A percentile compares a stretch with the other conserved stretches of the same genome.
Conservation (phyloP, 1,284 basidiomycete species). For the Boletus semigastroideus region DNA sequence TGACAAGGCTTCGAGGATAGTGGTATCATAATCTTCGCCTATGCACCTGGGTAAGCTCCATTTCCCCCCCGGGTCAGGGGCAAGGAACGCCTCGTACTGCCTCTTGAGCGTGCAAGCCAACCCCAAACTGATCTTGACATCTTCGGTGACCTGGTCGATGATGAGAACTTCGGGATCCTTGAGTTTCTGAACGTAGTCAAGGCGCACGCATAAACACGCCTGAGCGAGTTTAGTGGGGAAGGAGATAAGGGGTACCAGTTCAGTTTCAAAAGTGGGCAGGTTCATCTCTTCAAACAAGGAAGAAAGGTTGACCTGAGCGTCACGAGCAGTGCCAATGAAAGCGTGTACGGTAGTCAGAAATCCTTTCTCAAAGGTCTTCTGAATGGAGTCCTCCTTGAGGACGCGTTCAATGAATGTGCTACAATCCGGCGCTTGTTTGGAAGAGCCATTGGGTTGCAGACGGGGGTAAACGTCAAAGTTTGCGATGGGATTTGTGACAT, state of each 20-base stretch:
- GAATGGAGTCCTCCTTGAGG: constrained; percentile 93
- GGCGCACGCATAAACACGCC: constrained; percentile 84
- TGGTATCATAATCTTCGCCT: constrained; percentile 85
- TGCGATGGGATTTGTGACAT: constrained; percentile 78
- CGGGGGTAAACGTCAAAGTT: constrained; percentile 46
- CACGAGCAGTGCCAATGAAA: constrained; percentile 84
- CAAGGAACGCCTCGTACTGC: constrained; percentile 88
- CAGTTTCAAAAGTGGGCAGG: constrained; percentile 90
- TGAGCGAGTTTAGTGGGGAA: constrained; percentile 96
- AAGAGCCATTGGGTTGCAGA: constrained; percentile 28
- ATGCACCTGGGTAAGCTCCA: constrained; percentile 92
- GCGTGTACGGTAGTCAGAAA: constrained; percentile 86
- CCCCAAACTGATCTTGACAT: constrained; percentile 89
- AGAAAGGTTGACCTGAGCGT: constrained; percentile 83
- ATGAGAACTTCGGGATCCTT: constrained; percentile 88
- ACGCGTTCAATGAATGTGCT: constrained; percentile 92
- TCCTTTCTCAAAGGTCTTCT: constrained; percentile 92
- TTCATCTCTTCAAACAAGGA: constrained; percentile 78
- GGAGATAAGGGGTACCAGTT: constrained; percentile 90
- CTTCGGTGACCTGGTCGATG: constrained; percentile 95
- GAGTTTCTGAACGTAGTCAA: constrained; percentile 90
- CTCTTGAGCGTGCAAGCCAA: constrained; percentile 93
- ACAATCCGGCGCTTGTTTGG: constrained; percentile 49
- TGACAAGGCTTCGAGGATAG: constrained; percentile 84
- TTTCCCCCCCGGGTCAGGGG: constrained; percentile 81